phyloP scores from a whole-genome alignment of 1,284 basidiomycete species.

The Marasmius sp. region DNA sequence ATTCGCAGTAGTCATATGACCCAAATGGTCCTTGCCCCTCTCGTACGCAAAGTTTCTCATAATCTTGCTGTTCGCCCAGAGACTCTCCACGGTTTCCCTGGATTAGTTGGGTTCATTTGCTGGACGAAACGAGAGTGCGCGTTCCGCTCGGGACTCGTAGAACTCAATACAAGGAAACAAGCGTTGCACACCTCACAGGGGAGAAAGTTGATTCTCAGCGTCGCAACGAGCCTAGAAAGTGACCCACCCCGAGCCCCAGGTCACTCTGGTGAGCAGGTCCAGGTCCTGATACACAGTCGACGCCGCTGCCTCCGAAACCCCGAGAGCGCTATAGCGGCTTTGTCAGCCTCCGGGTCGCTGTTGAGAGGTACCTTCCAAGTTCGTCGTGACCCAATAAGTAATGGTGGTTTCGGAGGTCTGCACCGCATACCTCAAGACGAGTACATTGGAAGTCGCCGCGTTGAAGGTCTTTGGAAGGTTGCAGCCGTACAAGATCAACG shows the following conservation, averaged over 20 bases:
- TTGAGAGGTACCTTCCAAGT: not conserved
- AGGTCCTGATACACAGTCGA: slow-evolving; percentile 20
- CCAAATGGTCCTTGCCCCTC: slow-evolving; percentile 12
- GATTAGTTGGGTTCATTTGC: slow-evolving; percentile 14
- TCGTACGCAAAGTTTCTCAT: slow-evolving; percentile 19
- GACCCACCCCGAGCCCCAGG: slow-evolving; percentile 44
- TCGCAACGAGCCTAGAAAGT: slow-evolving; percentile 55
- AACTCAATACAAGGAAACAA: not conserved
- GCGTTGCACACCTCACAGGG: slow-evolving; percentile 12
- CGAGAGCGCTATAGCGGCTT: slow-evolving; percentile 44
- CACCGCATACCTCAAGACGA: slow-evolving; percentile 5
- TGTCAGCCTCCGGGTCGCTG: slow-evolving; percentile 18
- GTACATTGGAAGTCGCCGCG: slow-evolving; percentile 9
- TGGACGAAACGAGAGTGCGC: not conserved
- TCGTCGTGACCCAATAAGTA: not conserved
- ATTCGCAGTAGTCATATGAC: slow-evolving; percentile 24
- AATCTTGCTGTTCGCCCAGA: slow-evolving; percentile 18
- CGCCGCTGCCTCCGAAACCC: slow-evolving; percentile 42
- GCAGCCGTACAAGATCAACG: not conserved
- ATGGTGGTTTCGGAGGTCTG: not conserved
- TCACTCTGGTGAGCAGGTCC: slow-evolving; percentile 32
- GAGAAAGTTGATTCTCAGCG: slow-evolving; percentile 21
- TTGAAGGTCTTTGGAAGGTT: slow-evolving; percentile 6
- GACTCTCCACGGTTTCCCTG: slow-evolving; percentile 13
- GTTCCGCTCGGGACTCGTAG: slow-evolving; percentile 5